Evolutionary conservation across 2,329 filamentous ascomycete genomes (phyloP).

Genomic region (Thelonectria blattea): DNA sequence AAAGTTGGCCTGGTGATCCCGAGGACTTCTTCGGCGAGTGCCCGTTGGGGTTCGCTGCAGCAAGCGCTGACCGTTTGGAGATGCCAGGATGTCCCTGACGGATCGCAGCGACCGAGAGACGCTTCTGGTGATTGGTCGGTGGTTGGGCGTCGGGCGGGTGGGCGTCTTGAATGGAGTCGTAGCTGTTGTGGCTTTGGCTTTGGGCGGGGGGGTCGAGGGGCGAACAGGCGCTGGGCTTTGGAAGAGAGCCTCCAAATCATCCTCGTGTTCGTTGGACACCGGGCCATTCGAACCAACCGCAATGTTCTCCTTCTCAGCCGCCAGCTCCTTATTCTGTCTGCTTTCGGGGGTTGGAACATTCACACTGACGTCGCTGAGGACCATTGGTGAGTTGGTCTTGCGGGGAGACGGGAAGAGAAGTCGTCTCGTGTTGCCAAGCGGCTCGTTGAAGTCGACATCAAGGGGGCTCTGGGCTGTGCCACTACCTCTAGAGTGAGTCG

Average conservation of each 20-base stretch:
- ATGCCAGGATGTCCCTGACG: slow-evolving; percentile 47
- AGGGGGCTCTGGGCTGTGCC: slow-evolving; percentile 66
- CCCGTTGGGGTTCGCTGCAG: slow-evolving; percentile 57
- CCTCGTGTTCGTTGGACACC: slow-evolving; percentile 50
- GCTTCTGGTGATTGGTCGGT: slow-evolving; percentile 66
- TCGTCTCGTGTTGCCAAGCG: slow-evolving; percentile 65
- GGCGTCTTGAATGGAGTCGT: slow-evolving; percentile 65
- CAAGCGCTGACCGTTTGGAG: slow-evolving; percentile 50
- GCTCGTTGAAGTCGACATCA: slow-evolving; percentile 54
- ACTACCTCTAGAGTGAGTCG: slow-evolving; percentile 60
- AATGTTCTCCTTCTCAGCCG: slow-evolving; percentile 54
- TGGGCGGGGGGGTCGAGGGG: slow-evolving; percentile 60
- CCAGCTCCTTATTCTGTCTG: slow-evolving; percentile 44
- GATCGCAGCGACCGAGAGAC: slow-evolving; percentile 63
- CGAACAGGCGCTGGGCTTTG: slow-evolving; percentile 57
- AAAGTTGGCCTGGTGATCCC: slow-evolving; percentile 46
- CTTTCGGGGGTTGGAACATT: slow-evolving; percentile 56
- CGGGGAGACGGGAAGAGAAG: slow-evolving; percentile 79
- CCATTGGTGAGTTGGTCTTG: slow-evolving; percentile 67
- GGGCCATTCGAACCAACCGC: slow-evolving; percentile 49
- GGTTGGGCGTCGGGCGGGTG: slow-evolving; percentile 65
- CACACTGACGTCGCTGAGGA: slow-evolving; percentile 62
- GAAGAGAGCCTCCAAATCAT: slow-evolving; percentile 70
- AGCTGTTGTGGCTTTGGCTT: slow-evolving; percentile 45
- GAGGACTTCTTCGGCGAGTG: slow-evolving; percentile 52